Base-by-base conservation (phyloP, 306 rosid genomes). In the Acacia melanoxylon region DNA sequence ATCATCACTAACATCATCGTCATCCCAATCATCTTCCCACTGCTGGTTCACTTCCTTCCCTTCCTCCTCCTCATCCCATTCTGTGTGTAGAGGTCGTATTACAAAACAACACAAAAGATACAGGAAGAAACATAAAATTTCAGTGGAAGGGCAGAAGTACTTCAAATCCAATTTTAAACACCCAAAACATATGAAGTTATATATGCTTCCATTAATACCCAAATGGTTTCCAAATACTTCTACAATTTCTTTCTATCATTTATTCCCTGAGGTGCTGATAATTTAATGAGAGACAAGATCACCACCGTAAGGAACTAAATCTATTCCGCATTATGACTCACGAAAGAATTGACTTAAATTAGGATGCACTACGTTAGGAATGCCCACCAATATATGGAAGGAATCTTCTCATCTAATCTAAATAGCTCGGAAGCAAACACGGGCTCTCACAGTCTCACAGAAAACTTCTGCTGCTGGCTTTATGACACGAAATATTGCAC, bases 1-100 rank as follows among this genome's bases (percentile, higher is more conserved):
- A 81, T 95, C 98, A 58, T 95, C 98, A 8, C 90, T 93, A 71
- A 94, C 97, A 44, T 94, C 98, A 3, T 94, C 97, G 63, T 93
- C 97, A 65, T 94, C 98, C 98, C 98, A 94, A 63, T 94, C 98
- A 80, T 94, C 97, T 84, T 94, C 97, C 98, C 98, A 95, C 86
- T 94, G 97, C 74, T 93, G 98, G 8, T 88, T 80, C 77, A 88
- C 88, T 78, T 95, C 97, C 59, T 88, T 93, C 20, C 92, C 97
- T 83, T 89, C 98, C 84, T 92, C 98, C 68, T 85, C 87, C 77
- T 83, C 92, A 44, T 89, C 97, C 98, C 95, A 91, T 61, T 89
- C 97, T 92, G 87, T 13, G 89, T 13, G 62, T 6, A 56, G 27
- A 62, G 83, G 82, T 79, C 24, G 65, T 27, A n/a, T 56, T 25